Conservation (phyloP, 371 early-diverging fungal genomes). For the Batrachochytrium dendrobatidis region DNA sequence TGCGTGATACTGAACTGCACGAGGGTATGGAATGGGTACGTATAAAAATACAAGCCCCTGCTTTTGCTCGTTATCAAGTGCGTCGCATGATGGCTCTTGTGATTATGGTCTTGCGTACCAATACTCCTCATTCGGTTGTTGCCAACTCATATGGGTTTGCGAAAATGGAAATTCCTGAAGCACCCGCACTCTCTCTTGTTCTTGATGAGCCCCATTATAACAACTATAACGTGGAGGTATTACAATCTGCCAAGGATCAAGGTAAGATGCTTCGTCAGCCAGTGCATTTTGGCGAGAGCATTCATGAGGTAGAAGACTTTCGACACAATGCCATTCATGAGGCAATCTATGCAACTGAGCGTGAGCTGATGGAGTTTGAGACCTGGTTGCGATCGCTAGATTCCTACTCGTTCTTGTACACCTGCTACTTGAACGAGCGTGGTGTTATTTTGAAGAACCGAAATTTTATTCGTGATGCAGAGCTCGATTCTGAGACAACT, state of each 20-base stretch:
- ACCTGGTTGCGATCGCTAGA: conserved; percentile 33
- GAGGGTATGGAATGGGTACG: conserved; percentile 42
- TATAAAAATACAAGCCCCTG: conserved; percentile 31
- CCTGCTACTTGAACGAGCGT: conserved; percentile 32
- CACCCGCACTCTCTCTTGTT: conserved; percentile 27
- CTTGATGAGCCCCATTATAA: conserved; percentile 23
- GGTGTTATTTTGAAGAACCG: conserved; percentile 23
- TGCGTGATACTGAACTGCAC: conserved; percentile 26
- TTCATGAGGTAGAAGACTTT: conserved; percentile 5
- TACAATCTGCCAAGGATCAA: neutral
- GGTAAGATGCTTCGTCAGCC: neutral
- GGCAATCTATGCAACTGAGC: conserved; percentile 25
- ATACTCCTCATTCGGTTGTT: conserved; percentile 36
- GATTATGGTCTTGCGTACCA: conserved; percentile 36
- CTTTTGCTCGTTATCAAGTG: conserved; percentile 38
- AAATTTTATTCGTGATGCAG: no score
- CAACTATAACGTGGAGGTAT: conserved; percentile 14
- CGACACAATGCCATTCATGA: conserved; percentile 27
- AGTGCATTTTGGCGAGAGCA: neutral
- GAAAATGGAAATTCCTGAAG: conserved; percentile 38
- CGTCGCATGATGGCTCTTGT: conserved; percentile 36
- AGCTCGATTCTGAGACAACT: no score
- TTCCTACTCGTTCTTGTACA: conserved; percentile 38
- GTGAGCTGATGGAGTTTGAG: conserved; percentile 26
- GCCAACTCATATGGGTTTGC: conserved; percentile 37